Percentiles rank a stretch among this genome's conserved stretches.
Evolutionary conservation across 148 eudicot genomes (phyloP).

Genomic region (Vaccinium darrowii): DNA sequence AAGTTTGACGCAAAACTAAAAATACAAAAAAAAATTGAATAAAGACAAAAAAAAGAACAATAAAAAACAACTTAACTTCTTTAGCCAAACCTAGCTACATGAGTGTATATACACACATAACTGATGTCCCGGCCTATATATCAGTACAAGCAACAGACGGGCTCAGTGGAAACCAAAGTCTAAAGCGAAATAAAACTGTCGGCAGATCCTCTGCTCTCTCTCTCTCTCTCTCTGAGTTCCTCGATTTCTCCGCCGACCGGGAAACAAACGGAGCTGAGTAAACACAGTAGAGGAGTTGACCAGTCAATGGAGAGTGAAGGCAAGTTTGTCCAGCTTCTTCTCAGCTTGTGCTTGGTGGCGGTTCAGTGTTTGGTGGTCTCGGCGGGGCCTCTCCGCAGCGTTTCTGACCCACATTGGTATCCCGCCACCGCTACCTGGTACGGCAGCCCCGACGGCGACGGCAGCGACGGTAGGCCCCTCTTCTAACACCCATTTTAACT

Average conservation of each 20-base stretch:
- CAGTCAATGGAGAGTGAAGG: not conserved
- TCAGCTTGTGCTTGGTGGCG: not conserved
- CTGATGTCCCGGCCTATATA: not conserved
- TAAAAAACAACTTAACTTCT: too few species aligned
- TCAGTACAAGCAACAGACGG: not conserved
- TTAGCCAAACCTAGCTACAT: too few species aligned
- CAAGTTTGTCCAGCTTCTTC: not conserved
- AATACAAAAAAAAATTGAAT: too few species aligned
- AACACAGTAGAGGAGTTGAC: not conserved
- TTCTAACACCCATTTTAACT: not conserved
- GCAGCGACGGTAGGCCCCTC: conserved; percentile 57
- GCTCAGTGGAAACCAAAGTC: not conserved
- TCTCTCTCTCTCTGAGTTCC: not conserved
- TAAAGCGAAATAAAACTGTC: conserved; percentile 11
- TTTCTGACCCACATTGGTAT: conserved; percentile 54
- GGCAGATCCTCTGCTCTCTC: not conserved
- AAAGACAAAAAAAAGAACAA: too few species aligned
- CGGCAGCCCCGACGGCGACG: conserved; percentile 90
- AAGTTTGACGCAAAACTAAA: too few species aligned
- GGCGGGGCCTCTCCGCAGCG: conserved; percentile 22
- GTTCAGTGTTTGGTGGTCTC: conserved; percentile 8
- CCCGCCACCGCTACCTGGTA: conserved; percentile 98
- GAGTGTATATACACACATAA: not conserved
- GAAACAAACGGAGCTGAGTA: not conserved
- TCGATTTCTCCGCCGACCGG: conserved; percentile 16